These are phyloP conservation scores for Euphorbia tirucalli DNA, from an alignment of 345 rosid species.

Conservation along the genomic window DNA sequence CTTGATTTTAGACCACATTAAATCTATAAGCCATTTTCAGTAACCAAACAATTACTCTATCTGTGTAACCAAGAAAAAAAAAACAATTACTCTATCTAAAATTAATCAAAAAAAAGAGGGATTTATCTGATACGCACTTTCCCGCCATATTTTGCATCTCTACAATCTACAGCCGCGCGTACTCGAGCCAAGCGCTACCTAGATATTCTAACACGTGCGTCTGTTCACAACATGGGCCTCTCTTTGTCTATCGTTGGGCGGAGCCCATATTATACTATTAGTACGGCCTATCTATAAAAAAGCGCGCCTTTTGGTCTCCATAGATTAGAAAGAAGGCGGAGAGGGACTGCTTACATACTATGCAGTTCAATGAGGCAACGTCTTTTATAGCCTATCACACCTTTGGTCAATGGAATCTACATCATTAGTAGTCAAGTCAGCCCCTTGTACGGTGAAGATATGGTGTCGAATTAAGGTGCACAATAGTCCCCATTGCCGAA, in stretches of 20 bases:
- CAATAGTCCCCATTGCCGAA: not conserved
- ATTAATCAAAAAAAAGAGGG: too few relatives aligned
- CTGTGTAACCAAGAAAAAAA: too few relatives aligned
- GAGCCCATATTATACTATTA: not conserved
- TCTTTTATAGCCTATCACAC: not conserved
- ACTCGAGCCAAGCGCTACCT: too few relatives aligned
- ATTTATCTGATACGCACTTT: too few relatives aligned
- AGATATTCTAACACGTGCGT: not conserved
- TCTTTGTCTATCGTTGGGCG: not conserved
- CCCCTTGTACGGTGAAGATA: not conserved
- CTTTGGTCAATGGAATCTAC: not conserved
- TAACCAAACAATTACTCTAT: too few relatives aligned
- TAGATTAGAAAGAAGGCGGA: not conserved
- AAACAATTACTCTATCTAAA: too few relatives aligned
- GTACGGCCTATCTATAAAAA: not conserved
- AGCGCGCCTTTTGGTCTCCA: slow-evolving; percentile 12
- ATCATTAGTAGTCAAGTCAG: not conserved
- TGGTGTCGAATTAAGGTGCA: not conserved
- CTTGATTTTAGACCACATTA: too few relatives aligned
- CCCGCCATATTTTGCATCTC: too few relatives aligned
- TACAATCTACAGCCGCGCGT: too few relatives aligned
- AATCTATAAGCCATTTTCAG: too few relatives aligned
- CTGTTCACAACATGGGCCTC: not conserved
- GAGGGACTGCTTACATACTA: slow-evolving; percentile 11
- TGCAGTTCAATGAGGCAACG: not conserved